phyloP scores from a whole-genome alignment of 2,329 filamentous ascomycete genomes.

The Didymellaceae sp. region DNA sequence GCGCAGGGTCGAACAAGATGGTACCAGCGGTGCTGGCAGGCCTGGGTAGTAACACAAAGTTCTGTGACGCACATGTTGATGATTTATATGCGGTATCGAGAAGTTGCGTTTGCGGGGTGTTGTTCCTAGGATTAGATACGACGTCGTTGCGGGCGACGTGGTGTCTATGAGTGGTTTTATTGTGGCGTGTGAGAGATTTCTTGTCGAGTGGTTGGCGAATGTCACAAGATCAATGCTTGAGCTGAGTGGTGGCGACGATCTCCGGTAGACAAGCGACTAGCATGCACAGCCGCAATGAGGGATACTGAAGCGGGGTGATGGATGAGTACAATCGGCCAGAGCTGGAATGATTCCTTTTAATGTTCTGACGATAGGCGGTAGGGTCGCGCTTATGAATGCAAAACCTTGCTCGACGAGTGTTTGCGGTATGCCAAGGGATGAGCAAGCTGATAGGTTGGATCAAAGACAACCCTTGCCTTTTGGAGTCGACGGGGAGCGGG shows the following conservation, averaged over 20 bases:
- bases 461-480: conserved; percentile 26
- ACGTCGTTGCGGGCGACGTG: conserved; percentile 33
- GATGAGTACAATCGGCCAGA: conserved; percentile 10
- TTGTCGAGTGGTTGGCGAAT: conserved; percentile 11
- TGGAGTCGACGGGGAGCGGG: conserved; percentile 19
- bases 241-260: conserved; percentile 26
- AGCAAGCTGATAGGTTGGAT: conserved; percentile 36
- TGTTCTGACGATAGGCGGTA: conserved; percentile 18
- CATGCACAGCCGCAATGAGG: conserved; percentile 26
- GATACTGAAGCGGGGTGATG: conserved; percentile 17
- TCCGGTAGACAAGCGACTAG: conserved; percentile 27
- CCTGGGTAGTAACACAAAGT: conserved; percentile 55
- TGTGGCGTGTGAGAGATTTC: conserved; percentile 10
- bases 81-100: conserved; percentile 34
- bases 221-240: conserved; percentile 32
- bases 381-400: conserved; percentile 30
- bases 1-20: conserved; percentile 54
- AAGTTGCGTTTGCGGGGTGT: conserved; percentile 27
- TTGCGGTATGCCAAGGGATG: conserved; percentile 35
- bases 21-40: conserved; percentile 59
- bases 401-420: conserved; percentile 7
- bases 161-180: conserved; percentile 10
- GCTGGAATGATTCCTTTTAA: conserved; percentile 15
- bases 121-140: conserved; percentile 32
- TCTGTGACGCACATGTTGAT: conserved; percentile 57